Percentiles rank a stretch among this genome's conserved stretches.
These are phyloP conservation scores for Colletotrichum neosansevieriae DNA, from an alignment of 2,329 filamentous ascomycete species.

Conservation along the genomic window DNA sequence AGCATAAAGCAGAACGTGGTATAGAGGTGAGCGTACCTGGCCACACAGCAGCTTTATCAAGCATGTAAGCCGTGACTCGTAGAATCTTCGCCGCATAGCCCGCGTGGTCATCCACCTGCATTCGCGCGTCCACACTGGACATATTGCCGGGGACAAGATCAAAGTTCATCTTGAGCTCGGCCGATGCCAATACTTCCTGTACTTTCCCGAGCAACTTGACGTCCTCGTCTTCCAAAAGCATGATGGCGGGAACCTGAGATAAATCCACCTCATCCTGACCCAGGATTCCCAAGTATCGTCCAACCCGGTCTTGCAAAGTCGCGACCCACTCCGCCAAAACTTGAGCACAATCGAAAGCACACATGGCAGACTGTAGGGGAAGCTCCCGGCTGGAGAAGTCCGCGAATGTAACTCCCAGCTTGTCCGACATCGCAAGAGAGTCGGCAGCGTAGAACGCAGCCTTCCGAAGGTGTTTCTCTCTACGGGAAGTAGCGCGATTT, in stretches of 20 bases:
- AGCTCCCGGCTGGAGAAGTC: slow-evolving; percentile 87
- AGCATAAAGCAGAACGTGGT: slow-evolving; percentile 8
- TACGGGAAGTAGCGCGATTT: slow-evolving; percentile 70
- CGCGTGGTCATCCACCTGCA: slow-evolving; percentile 71
- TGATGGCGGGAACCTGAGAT: slow-evolving; percentile 83
- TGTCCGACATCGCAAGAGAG: slow-evolving; percentile 89
- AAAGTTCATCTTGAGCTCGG: slow-evolving; percentile 83
- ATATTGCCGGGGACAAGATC: slow-evolving; percentile 61
- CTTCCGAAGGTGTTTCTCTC: slow-evolving; percentile 89
- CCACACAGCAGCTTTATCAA: slow-evolving; percentile 93
- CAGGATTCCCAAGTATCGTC: slow-evolving; percentile 86
- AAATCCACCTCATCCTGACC: slow-evolving; percentile 86
- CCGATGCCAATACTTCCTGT: slow-evolving; percentile 79
- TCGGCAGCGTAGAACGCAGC: slow-evolving; percentile 97
- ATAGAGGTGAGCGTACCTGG: slow-evolving; percentile 72
- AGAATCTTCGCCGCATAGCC: slow-evolving; percentile 89
- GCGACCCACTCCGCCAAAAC: slow-evolving; percentile 95
- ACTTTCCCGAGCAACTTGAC: slow-evolving; percentile 87
- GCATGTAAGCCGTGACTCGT: slow-evolving; percentile 85
- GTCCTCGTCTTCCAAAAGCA: slow-evolving; percentile 93
- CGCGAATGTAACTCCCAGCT: slow-evolving; percentile 85
- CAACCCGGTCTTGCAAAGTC: slow-evolving; percentile 94
- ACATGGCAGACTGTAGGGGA: slow-evolving; percentile 90
- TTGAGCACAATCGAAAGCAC: slow-evolving; percentile 92
- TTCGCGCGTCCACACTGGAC: slow-evolving; percentile 63